Evolutionary conservation across 192 early-diverging fungal species (phyloP).

Genomic region (Coemansia sp.): DNA sequence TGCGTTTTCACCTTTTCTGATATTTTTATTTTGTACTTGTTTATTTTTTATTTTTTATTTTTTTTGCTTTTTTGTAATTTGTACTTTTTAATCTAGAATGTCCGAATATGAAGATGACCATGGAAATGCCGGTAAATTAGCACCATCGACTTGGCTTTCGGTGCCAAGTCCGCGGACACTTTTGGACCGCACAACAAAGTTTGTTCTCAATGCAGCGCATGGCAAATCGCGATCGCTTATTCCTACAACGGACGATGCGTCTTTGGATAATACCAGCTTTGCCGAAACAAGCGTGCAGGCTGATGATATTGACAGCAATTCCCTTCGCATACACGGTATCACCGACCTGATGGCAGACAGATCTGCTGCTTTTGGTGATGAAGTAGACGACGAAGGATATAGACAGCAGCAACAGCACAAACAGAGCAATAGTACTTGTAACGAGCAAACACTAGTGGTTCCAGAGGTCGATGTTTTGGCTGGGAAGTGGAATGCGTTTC

Average conservation of each 20-base stretch:
- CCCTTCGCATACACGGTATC: background rate
- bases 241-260: constrained; percentile 31
- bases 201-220: constrained; percentile 49
- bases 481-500: constrained; percentile 26
- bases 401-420: background rate
- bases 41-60: background rate
- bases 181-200: constrained; percentile 44
- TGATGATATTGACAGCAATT: background rate
- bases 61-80: background rate
- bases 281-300: constrained; percentile 12
- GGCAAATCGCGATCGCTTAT: constrained; percentile 47
- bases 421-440: background rate
- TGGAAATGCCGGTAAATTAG: background rate
- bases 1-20: background rate
- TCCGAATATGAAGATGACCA: constrained; percentile 30
- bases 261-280: background rate
- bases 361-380: constrained; percentile 1
- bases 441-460: constrained; percentile 16
- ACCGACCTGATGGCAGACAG: background rate
- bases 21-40: background rate
- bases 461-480: constrained; percentile 36
- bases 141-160: constrained; percentile 19
- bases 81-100: constrained; percentile 10
- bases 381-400: constrained; percentile 6
- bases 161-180: constrained; percentile 28